Evolutionary conservation across 306 rosid genomes (phyloP).

Genomic region (Trichosanthes cucumerina): DNA sequence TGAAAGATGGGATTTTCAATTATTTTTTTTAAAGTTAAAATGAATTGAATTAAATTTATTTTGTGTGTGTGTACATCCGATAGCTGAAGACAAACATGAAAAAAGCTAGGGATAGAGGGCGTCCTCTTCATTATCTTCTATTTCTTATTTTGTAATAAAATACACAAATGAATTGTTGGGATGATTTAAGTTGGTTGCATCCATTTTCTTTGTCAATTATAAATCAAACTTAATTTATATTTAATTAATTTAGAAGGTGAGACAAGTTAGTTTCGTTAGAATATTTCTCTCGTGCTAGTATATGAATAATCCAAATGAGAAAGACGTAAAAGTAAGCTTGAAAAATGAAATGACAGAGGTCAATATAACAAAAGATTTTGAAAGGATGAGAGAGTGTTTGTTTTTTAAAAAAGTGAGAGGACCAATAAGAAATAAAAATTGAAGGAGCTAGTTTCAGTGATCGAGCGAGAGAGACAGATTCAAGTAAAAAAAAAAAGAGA

Average conservation of each 20-base stretch:
- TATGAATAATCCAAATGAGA: not conserved
- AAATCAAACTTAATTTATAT: not conserved
- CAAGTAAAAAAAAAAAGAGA: not conserved
- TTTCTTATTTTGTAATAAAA: not conserved
- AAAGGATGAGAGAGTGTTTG: not conserved
- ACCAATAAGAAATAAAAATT: not conserved
- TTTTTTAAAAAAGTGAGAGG: not conserved
- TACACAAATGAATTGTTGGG: not conserved
- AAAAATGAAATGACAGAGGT: not conserved
- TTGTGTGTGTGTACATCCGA: no score
- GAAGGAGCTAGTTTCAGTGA: no score
- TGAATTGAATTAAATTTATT: no score
- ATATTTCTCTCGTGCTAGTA: not conserved
- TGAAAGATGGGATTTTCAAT: no score
- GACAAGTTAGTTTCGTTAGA: not conserved
- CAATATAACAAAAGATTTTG: not conserved
- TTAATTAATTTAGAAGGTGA: not conserved
- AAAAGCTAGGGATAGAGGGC: not conserved
- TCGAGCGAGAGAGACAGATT: not conserved
- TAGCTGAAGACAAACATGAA: not conserved
- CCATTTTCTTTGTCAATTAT: not conserved
- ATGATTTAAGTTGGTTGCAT: not conserved
- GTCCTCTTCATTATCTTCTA: not conserved
- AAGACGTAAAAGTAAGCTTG: no score
- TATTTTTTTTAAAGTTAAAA: no score